Evolutionary conservation across 768 basidiomycete genomes (phyloP), one percentile per base, ranked within the genome.

Genomic region (Cystofilobasidium ferigula): DNA sequence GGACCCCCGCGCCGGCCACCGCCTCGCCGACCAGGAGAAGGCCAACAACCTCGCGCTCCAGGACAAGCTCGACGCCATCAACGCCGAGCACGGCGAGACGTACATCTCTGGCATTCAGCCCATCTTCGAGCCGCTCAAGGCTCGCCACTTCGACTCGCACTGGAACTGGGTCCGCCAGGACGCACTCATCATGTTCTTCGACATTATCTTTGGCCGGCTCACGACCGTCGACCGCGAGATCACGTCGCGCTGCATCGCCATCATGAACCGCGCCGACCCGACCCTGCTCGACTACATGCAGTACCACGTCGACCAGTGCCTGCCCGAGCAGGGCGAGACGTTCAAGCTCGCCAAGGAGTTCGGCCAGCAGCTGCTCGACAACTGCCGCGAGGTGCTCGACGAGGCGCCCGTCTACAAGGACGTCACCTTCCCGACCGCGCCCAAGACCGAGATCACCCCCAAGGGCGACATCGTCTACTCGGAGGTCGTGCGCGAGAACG

Each of bases 91-190:
- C 70, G 95, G 95, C 34, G 93, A 98, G 64, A 76, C 81, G 0
- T 99, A 99, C 77, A 80, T 98, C 67, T 86, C 93, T 36, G 95
- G 95, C 51, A 93, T 98, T 68, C 88, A 93, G 73, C 95, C 95
- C 13, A 81, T 83, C 65, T 99, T 99, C 77, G 89, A 94, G 73
- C 86, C 89, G 2, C 81, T 97, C 72, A 98, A 99, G 78, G 95
- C 93, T 16, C 88, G 95, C 54, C 92, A 87, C 74, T 98, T 99
- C 80, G 93, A 98, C 75, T 98, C 94, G 2, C 91, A 88, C 8
- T 99, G 94, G 95, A 99, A 99, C 74, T 99, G 95, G 95, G 94
- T 87, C 53, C 86, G 94, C 68, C 95, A 99, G 78, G 93, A 95
- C 69, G 90, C 92, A 20, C 80, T 98, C 32, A 79, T 90, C 67